A percentile compares a stretch with the other conserved stretches of the same genome.
Evolutionary conservation across 2,329 filamentous ascomycete species (phyloP).

Genomic region (Monosporascus sp.): DNA sequence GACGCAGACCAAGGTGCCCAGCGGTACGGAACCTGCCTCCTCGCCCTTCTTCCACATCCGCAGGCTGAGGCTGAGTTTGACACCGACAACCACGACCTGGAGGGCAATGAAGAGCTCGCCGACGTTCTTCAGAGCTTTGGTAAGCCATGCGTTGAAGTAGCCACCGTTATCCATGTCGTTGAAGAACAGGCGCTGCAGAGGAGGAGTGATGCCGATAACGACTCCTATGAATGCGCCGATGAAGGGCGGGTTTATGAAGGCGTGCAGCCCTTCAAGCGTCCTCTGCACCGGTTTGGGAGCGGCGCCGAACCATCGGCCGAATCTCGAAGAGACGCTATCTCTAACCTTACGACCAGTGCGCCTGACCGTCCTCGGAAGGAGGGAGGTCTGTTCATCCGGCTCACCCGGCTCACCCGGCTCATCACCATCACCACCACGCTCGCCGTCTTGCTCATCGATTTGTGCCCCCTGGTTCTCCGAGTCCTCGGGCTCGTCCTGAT

Average conservation of each 20-base stretch:
- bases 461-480: constrained; percentile 3
- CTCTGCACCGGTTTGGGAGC: constrained; percentile 31
- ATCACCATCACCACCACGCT: background rate
- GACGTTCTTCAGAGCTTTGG: constrained; percentile 46
- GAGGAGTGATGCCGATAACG: constrained; percentile 46
- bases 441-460: background rate
- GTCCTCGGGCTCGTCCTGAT: constrained; percentile 16
- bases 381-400: constrained; percentile 13
- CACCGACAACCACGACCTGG: constrained; percentile 53
- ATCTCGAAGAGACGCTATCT: constrained; percentile 16
- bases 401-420: constrained; percentile 2
- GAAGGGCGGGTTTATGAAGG: constrained; percentile 48
- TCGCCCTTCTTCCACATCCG: constrained; percentile 40
- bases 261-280: constrained; percentile 26
- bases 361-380: constrained; percentile 23
- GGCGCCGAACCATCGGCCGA: constrained; percentile 5
- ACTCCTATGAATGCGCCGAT: constrained; percentile 46
- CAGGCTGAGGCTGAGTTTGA: constrained; percentile 47
- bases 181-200: constrained; percentile 51
- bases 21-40: constrained; percentile 35
- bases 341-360: constrained; percentile 7
- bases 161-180: constrained; percentile 44
- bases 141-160: constrained; percentile 53
- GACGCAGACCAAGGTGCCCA: constrained; percentile 38
- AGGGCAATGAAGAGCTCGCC: constrained; percentile 53